Percentiles rank a stretch among this genome's conserved stretches.
Conservation (phyloP, 2,329 filamentous ascomycete genomes). For the Beauveria sp. region DNA sequence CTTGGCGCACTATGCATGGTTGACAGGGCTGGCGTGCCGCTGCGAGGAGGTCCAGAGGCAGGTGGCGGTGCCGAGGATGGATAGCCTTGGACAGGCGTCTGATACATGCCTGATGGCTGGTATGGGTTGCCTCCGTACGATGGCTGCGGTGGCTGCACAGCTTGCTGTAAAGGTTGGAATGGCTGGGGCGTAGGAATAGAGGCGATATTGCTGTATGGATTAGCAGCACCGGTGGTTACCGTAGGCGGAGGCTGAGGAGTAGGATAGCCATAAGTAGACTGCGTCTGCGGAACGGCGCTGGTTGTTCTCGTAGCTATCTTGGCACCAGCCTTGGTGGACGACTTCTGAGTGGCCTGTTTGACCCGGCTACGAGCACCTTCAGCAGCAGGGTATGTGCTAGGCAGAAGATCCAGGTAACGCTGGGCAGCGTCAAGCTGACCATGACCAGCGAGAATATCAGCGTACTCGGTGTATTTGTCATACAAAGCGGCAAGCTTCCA, state of each 20-base stretch:
- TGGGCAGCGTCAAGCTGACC: conserved; percentile 81
- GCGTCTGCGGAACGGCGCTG: conserved; percentile 32
- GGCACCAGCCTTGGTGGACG: conserved; percentile 20
- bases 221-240: conserved; percentile 20
- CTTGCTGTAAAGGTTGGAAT: conserved; percentile 17
- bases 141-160: conserved; percentile 20
- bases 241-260: conserved; percentile 31
- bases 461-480: conserved; percentile 94
- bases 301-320: conserved; percentile 23
- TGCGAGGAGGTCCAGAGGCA: conserved; percentile 41
- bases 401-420: conserved; percentile 84
- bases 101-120: conserved; percentile 43
- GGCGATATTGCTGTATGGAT: conserved; percentile 19
- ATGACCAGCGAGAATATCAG: conserved; percentile 86
- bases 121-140: conserved; percentile 27
- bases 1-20: conserved; percentile 59
- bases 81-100: conserved; percentile 40
- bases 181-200: conserved; percentile 7
- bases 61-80: conserved; percentile 27
- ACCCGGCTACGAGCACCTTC: conserved; percentile 82
- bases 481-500: conserved; percentile 90
- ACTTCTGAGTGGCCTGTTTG: conserved; percentile 65
- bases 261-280: conserved; percentile 39
- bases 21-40: conserved; percentile 60
- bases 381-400: conserved; percentile 73